A percentile compares a stretch with the other conserved stretches of the same genome.
Evolutionary conservation across 192 early-diverging fungal genomes (phyloP).

Genomic region (Ambispora gerdemannii): DNA sequence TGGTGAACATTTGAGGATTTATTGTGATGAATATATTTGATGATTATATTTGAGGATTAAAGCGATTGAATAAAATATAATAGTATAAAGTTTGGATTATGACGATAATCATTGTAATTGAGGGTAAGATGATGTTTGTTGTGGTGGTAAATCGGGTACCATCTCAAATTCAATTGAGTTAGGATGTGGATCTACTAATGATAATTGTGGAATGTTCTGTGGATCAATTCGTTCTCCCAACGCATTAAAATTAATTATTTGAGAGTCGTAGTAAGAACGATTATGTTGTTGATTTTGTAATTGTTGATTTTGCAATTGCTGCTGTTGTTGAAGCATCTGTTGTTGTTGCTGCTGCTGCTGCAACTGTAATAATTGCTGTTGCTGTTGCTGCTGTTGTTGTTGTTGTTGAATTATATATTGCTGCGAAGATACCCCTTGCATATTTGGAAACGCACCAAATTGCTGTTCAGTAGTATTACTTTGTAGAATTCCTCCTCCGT

Average conservation of each 20-base stretch:
- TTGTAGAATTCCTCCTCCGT: not conserved
- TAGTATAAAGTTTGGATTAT: too few relatives aligned
- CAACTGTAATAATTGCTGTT: not conserved
- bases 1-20: too few relatives aligned
- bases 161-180: constrained; percentile 1
- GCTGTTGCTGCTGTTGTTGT: not conserved
- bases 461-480: not conserved
- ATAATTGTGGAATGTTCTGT: constrained; percentile 18
- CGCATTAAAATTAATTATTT: too few relatives aligned
- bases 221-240: too few relatives aligned
- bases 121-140: not conserved
- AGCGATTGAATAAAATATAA: too few relatives aligned
- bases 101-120: not conserved
- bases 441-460: not conserved
- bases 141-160: constrained; percentile 20
- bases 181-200: not conserved
- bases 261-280: not conserved
- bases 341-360: not conserved
- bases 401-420: constrained; percentile 9
- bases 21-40: too few relatives aligned
- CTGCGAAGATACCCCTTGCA: not conserved
- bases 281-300: not conserved
- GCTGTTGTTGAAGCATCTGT: not conserved
- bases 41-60: too few relatives aligned
- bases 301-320: constrained; percentile 1